phyloP scores from a whole-genome alignment of 1,284 basidiomycete species.

The Boletus calvinii region DNA sequence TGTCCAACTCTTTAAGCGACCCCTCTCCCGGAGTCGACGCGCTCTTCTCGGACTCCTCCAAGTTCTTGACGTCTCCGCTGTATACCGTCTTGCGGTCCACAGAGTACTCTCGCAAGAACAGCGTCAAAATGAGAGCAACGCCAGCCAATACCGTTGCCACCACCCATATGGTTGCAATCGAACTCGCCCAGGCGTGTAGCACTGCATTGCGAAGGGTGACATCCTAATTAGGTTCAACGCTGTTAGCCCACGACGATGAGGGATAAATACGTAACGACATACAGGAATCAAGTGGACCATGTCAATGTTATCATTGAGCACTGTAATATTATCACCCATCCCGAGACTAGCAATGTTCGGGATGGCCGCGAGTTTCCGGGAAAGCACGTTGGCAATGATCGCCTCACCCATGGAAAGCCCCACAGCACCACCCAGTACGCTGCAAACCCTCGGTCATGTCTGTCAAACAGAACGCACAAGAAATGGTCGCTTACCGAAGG shows the following conservation, averaged over 20 bases:
- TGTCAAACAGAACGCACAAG: background rate
- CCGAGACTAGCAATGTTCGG: conserved; percentile 37
- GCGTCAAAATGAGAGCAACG: conserved; percentile 51
- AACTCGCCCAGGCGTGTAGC: conserved; percentile 66
- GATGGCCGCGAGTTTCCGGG: conserved; percentile 49
- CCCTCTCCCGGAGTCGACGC: background rate
- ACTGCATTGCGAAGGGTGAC: conserved; percentile 46
- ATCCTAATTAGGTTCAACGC: conserved; percentile 44
- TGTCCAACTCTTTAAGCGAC: no score
- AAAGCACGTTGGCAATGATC: conserved; percentile 61
- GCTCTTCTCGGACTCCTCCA: conserved; percentile 5
- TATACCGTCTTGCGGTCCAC: conserved; percentile 53
- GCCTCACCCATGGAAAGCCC: conserved; percentile 72
- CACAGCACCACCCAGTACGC: conserved; percentile 70
- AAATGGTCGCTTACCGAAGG: conserved; percentile 37
- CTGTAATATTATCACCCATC: conserved; percentile 50
- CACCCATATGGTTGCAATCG: conserved; percentile 71
- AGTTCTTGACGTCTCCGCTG: conserved; percentile 30
- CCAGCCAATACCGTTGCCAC: conserved; percentile 60
- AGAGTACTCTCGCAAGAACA: conserved; percentile 60
- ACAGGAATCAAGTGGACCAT: conserved; percentile 55
- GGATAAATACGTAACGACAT: conserved; percentile 21
- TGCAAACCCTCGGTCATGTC: conserved; percentile 20
- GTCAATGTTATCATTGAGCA: conserved; percentile 54
- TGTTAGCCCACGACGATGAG: background rate